These are phyloP conservation scores for Pyricularia grisea DNA, from an alignment of 2,329 filamentous ascomycete species.

Conservation along the genomic window DNA sequence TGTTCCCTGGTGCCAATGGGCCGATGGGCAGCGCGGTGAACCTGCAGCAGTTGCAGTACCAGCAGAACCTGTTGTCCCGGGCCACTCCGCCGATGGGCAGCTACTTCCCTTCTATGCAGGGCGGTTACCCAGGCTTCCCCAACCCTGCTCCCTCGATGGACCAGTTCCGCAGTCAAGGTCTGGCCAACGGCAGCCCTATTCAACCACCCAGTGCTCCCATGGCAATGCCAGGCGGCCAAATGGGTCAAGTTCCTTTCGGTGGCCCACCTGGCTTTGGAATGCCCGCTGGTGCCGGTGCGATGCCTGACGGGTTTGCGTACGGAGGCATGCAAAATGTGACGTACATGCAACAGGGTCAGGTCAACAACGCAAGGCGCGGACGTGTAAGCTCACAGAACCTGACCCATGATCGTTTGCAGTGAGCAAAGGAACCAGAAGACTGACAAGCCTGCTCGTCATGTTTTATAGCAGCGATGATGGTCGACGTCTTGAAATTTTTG, in stretches of 20 bases:
- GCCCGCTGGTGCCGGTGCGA: slow-evolving; percentile 9
- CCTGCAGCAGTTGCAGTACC: slow-evolving; percentile 48
- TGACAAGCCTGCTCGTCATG: not conserved
- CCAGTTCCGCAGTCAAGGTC: slow-evolving; percentile 43
- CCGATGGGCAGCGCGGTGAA: slow-evolving; percentile 32
- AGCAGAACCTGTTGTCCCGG: slow-evolving; percentile 47
- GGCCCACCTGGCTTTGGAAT: slow-evolving; percentile 40
- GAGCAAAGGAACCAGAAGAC: not conserved
- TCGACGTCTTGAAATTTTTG: not conserved
- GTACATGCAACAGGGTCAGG: slow-evolving; percentile 48
- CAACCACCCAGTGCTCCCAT: slow-evolving; percentile 32
- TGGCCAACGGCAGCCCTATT: slow-evolving; percentile 41
- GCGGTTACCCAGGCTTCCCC: slow-evolving; percentile 42
- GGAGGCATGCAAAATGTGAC: slow-evolving; percentile 33
- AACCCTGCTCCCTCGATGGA: slow-evolving; percentile 39
- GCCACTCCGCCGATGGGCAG: slow-evolving; percentile 45
- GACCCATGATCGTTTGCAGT: not conserved
- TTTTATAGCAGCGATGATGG: not conserved
- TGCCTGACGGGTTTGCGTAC: slow-evolving; percentile 34
- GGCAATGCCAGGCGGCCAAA: slow-evolving; percentile 25
- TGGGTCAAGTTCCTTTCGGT: slow-evolving; percentile 31
- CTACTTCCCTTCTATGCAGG: slow-evolving; percentile 46
- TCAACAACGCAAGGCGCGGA: slow-evolving; percentile 47
- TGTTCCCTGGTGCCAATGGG: slow-evolving; percentile 38
- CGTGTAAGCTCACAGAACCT: slow-evolving; percentile 35